Evolutionary conservation across 257 asterid species (phyloP).

Genomic region (Haberlea rhodopensis): DNA sequence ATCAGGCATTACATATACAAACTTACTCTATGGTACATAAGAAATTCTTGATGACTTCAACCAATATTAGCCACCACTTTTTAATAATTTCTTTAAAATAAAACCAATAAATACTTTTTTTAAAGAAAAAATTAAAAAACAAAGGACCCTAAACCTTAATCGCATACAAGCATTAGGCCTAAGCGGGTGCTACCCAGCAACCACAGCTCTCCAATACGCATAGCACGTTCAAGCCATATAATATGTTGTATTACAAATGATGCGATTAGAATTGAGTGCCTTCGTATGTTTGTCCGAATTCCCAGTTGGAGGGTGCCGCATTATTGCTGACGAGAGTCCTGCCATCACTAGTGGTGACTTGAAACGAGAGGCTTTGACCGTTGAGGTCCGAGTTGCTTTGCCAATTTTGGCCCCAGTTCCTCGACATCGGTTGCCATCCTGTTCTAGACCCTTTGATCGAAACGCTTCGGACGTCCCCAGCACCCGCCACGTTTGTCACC

Average conservation of each 20-base stretch:
- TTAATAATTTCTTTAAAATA: slow-evolving; percentile 9
- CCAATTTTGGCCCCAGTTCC: slow-evolving; percentile 87
- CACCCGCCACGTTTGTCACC: slow-evolving; percentile 63
- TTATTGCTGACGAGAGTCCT: slow-evolving; percentile 43
- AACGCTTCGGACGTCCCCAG: slow-evolving; percentile 50
- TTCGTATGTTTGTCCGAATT: slow-evolving; percentile 59
- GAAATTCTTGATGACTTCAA: slow-evolving; percentile 18
- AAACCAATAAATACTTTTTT: neutral
- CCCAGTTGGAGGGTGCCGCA: slow-evolving; percentile 51
- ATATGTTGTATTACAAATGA: neutral
- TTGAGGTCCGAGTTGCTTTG: slow-evolving; percentile 59
- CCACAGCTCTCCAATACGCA: slow-evolving; percentile 39
- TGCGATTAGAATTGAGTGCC: slow-evolving; percentile 51
- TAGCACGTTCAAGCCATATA: too few relatives aligned
- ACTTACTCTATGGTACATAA: slow-evolving; percentile 10
- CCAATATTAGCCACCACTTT: slow-evolving; percentile 29
- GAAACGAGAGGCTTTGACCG: slow-evolving; percentile 64
- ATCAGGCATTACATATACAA: slow-evolving; percentile 24
- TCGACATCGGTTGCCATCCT: slow-evolving; percentile 60
- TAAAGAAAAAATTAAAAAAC: neutral
- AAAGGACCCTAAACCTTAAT: slow-evolving; percentile 7
- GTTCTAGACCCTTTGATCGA: slow-evolving; percentile 59
- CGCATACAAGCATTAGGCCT: slow-evolving; percentile 30
- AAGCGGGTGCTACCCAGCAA: slow-evolving; percentile 67
- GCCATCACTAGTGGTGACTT: slow-evolving; percentile 64